Evolutionary conservation across 148 eudicot species (phyloP), one percentile per base, ranked within the genome.

Genomic region (Spergularia marina): DNA sequence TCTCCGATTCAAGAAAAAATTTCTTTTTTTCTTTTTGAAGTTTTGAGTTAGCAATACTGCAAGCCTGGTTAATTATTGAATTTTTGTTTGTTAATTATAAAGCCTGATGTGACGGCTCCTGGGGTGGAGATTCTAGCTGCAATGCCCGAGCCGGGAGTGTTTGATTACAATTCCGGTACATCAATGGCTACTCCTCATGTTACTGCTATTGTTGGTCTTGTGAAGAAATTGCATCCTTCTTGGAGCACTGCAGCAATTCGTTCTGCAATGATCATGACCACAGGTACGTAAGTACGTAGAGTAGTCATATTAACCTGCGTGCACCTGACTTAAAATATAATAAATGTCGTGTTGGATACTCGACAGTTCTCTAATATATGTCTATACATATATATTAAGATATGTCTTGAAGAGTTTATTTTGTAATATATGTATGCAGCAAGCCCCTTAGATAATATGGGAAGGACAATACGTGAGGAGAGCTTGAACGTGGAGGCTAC

Each of bases 401-500:
- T 30, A 30, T 30, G 36, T 30, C 2, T 30, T 30, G 36, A 30
- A 30, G 36, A 30, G 36, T 30, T n/a, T n/a, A n/a, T n/a, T 30
- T 30, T 30, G 36, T 30, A 30, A 30, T 30, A 30, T 30, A 30
- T 30, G 36, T 30, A 44, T 0, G 67, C 67, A 73, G 81, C 76
- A 10, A 53, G 20, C 34, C 47, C 53, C 8, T 7, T 10, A 6
- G 82, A 79, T 70, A 74, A 69, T 34, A 74, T 51, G 20, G 36
- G 52, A 40, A 21, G 40, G 15, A 36, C 74, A 23, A 66, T 79
- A 7, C 40, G 13, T 12, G 78, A 79, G 47, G 1, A 12, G 23
- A 39, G 18, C n/a, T 55, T 55, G 14, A 12, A 15, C 36, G 14
- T 2, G 1, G 51, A 25, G 6, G 78, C 78, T 53, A 79, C 74